A percentile compares a stretch with the other conserved stretches of the same genome.
These are phyloP conservation scores for Nepenthes mirabilis DNA, from an alignment of 148 eudicot genomes.

Conservation along the genomic window DNA sequence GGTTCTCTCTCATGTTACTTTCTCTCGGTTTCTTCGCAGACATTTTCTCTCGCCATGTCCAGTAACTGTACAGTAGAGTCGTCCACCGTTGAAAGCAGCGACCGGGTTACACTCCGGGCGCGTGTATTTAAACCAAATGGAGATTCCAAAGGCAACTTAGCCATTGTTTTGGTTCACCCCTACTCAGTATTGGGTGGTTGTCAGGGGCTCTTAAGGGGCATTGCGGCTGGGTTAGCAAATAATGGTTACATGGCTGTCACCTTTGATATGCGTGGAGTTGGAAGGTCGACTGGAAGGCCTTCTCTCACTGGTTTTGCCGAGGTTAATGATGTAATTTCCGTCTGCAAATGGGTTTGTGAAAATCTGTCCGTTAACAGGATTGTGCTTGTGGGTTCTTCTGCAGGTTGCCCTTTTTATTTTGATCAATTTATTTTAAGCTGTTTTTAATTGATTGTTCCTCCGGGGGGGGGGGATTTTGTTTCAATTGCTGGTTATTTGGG, in stretches of 20 bases:
- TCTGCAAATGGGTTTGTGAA: conserved; percentile 29
- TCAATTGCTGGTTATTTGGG: background rate
- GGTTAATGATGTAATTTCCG: conserved; percentile 34
- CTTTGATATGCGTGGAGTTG: conserved; percentile 46
- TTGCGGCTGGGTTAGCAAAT: conserved; percentile 29
- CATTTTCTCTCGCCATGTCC: conserved; percentile 10
- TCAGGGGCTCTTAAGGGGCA: conserved; percentile 28
- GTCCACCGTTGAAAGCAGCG: conserved; percentile 19
- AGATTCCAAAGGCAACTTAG: conserved; percentile 10
- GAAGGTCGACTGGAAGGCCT: conserved; percentile 31
- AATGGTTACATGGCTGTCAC: conserved; percentile 29
- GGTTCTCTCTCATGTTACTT: no score
- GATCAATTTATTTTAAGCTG: background rate
- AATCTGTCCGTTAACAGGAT: conserved; percentile 19
- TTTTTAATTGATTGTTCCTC: no score
- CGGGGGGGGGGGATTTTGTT: no score
- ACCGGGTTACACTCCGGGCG: conserved; percentile 25
- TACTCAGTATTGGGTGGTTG: conserved; percentile 13
- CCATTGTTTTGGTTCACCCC: conserved; percentile 17
- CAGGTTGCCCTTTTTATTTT: conserved; percentile 20
- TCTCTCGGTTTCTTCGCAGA: no score
- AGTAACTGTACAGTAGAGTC: conserved; percentile 16
- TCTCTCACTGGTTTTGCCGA: conserved; percentile 39
- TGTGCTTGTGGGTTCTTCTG: conserved; percentile 41
- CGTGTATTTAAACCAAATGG: conserved; percentile 20